Base-by-base conservation (phyloP, 192 early-diverging fungal species). In the Chytriomyces confervae region DNA sequence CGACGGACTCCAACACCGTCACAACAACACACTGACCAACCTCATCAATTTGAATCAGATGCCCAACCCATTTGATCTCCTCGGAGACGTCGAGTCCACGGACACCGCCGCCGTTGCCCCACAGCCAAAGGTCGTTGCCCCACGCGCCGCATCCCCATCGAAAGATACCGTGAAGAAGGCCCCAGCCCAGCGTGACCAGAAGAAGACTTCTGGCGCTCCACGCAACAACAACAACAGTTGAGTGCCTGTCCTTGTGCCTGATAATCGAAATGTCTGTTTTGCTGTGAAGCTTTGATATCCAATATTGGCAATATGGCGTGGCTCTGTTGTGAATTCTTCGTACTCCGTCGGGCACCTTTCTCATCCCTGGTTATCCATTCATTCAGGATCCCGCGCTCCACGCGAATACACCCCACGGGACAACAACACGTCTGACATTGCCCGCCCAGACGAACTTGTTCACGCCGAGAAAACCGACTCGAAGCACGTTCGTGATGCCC, bases 191-290 rank as follows among this genome's bases (percentile, higher is more conserved):
- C 62, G 64, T 50, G 27, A 43, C 8, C 53, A 74, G 66, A 80
- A 81, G 77, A 83, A 81, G 76, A 70, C 68, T 29, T 49, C 29
- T 20, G 43, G 65, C 9, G 77, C 82, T 53, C 61, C 67, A 43
- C 23, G 76, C n/a, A 83, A 75, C 74, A 78, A 83, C 70, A 79
- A 84, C 83, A 70, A 62, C 44, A 74, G 77, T 29, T 69, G 36
- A 57, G 80, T 44, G 69, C 70, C 73, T 83, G 79, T 20, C 48
- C 66, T 62, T 72, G 76, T 62, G 72, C 61, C 53, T 77, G 67
- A 53, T 5, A 16, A 20, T 73, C 67, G 24, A 36, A 36, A 36
- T 36, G 36, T 36, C 36, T 36, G 36, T 36, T 36, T 36, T 36
- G 36, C 36, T 36, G 36, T 0, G 36, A 36, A 36, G 36, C 36